These are phyloP conservation scores for Phytophthora ohioensis DNA, from an alignment of 352 stramenopile species.

Conservation along the genomic window DNA sequence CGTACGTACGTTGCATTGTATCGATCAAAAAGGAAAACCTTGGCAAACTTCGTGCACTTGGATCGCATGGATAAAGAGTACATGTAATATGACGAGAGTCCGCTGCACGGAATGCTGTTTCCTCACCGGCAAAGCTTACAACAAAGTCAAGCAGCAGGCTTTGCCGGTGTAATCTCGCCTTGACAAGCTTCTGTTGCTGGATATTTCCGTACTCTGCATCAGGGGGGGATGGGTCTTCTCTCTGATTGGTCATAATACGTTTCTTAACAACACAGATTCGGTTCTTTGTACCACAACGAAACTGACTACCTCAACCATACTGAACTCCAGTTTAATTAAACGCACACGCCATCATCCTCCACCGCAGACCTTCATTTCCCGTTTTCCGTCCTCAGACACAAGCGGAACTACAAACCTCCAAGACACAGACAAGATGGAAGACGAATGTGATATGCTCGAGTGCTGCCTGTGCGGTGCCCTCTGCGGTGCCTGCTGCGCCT, in stretches of 20 bases:
- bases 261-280: conserved; percentile 5
- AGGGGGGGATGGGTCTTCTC: conserved; percentile 6
- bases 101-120: background rate
- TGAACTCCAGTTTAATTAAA: conserved; percentile 22
- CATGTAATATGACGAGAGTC: no score
- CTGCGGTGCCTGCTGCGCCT: conserved; percentile 79
- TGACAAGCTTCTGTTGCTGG: conserved; percentile 4
- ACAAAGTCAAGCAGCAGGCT: background rate
- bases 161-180: conserved; percentile 15
- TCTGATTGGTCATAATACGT: conserved; percentile 29
- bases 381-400: conserved; percentile 21
- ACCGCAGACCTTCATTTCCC: conserved; percentile 31
- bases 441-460: conserved; percentile 82
- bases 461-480: conserved; percentile 80
- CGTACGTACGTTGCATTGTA: background rate
- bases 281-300: conserved; percentile 20
- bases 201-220: conserved; percentile 13
- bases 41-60: background rate
- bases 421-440: conserved; percentile 49
- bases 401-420: background rate
- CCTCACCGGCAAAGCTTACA: background rate
- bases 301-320: conserved; percentile 32
- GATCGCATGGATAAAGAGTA: background rate
- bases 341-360: background rate
- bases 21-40: background rate